Percentiles rank a stretch among this genome's conserved stretches.
These are phyloP conservation scores for Cercophora newfieldiana DNA, from an alignment of 495 filamentous ascomycete genomes.

Conservation along the genomic window DNA sequence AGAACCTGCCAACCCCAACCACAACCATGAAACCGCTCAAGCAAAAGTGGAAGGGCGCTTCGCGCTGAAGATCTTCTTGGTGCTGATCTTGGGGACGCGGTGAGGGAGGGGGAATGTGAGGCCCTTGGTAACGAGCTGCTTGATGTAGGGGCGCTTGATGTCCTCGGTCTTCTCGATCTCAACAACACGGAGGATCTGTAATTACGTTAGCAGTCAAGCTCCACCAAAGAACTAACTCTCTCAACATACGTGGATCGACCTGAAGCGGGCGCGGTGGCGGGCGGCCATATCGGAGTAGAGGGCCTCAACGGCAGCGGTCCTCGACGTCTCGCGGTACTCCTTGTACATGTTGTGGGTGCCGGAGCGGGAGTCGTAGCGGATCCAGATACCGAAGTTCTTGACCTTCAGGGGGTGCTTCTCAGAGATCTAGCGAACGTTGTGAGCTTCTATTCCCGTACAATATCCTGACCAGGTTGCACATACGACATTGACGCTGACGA, in stretches of 20 bases:
- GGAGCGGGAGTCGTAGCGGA: slow-evolving; percentile 99
- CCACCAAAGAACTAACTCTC: neutral
- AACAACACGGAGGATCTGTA: slow-evolving; percentile 97
- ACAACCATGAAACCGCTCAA: slow-evolving; percentile 45
- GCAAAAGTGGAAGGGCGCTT: slow-evolving; percentile 89
- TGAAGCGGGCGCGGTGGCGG: slow-evolving; percentile 94
- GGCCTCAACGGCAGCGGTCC: slow-evolving; percentile 90
- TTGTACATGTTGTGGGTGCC: slow-evolving; percentile 99
- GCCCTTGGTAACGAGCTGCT: slow-evolving; percentile 90
- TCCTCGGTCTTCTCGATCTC: slow-evolving; percentile 90
- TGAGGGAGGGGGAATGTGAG: slow-evolving; percentile 99
- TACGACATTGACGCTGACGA: slow-evolving; percentile 95
- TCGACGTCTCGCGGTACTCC: slow-evolving; percentile 98
- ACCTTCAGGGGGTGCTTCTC: slow-evolving; percentile 99
- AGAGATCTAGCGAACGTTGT: slow-evolving; percentile 65
- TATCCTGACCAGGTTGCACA: slow-evolving; percentile 36
- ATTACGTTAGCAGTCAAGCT: slow-evolving; percentile 28
- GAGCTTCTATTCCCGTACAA: slow-evolving; percentile 14
- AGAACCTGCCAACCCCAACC: slow-evolving; percentile 51
- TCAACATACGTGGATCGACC: slow-evolving; percentile 86
- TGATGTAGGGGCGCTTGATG: slow-evolving; percentile 97
- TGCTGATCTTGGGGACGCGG: slow-evolving; percentile 74
- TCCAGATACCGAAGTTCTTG: slow-evolving; percentile 99
- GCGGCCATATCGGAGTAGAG: slow-evolving; percentile 99
- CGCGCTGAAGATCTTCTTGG: slow-evolving; percentile 87